phyloP scores from a whole-genome alignment of 1,284 basidiomycete genomes.

The Volvariella surrecta region DNA sequence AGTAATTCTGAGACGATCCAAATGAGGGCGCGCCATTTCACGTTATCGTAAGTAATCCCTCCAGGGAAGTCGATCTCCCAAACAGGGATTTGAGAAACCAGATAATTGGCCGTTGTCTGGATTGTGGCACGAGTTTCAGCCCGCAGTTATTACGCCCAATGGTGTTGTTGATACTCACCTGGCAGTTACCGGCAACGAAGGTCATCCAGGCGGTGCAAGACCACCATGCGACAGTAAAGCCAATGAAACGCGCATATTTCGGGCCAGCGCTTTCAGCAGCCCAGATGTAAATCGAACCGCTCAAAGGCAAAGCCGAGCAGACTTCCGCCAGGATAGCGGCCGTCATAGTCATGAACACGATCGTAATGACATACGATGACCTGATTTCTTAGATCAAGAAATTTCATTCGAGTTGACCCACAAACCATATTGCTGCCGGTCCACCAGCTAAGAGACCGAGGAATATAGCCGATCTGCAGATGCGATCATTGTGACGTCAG shows the following conservation, averaged over 20 bases:
- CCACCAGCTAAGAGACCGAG: constrained; percentile 78
- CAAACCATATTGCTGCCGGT: constrained; percentile 72
- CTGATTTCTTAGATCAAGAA: constrained; percentile 25
- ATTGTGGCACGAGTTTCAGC: neutral
- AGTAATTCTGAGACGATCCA: constrained; percentile 74
- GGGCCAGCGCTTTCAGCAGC: constrained; percentile 82
- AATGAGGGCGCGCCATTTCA: constrained; percentile 77
- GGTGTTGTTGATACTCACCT: constrained; percentile 35
- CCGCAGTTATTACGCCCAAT: neutral
- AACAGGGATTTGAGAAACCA: constrained; percentile 73
- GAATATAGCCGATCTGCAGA: constrained; percentile 62
- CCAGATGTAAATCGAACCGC: constrained; percentile 88
- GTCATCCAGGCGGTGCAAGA: constrained; percentile 87
- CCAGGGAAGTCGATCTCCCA: constrained; percentile 77
- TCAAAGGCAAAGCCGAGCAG: constrained; percentile 77
- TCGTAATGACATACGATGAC: constrained; percentile 74
- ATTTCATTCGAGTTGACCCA: neutral
- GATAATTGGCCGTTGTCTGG: constrained; percentile 77
- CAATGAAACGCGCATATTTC: constrained; percentile 75
- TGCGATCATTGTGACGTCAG: neutral
- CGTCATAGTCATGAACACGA: constrained; percentile 79
- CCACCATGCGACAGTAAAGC: constrained; percentile 87
- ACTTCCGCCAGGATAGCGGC: constrained; percentile 81
- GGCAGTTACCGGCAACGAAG: constrained; percentile 76
- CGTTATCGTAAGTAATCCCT: constrained; percentile 55